Evolutionary conservation across 257 asterid species (phyloP).

Genomic region (Lycium barbarum): DNA sequence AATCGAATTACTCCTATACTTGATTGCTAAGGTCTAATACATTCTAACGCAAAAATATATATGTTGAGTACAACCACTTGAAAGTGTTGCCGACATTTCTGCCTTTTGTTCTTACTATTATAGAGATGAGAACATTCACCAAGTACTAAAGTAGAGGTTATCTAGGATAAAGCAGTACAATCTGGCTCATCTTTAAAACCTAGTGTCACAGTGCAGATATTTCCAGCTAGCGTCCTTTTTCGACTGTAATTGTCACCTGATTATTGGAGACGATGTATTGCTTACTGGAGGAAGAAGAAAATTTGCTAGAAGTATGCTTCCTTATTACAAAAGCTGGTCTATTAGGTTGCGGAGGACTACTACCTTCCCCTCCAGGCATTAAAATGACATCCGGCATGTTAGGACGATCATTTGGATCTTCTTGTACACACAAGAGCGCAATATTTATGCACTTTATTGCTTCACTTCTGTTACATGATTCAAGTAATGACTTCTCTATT

Average conservation of each 20-base stretch:
- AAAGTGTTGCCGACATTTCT: background rate
- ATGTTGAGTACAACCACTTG: background rate
- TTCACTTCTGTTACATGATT: constrained; percentile 23
- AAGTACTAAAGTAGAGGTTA: background rate
- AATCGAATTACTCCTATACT: background rate
- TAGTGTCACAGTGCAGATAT: background rate
- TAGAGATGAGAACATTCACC: background rate
- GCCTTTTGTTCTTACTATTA: background rate
- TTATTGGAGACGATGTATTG: background rate
- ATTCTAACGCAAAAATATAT: background rate
- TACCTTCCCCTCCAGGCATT: constrained; percentile 36
- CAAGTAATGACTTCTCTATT: background rate
- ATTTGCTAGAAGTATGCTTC: background rate
- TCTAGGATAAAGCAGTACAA: background rate
- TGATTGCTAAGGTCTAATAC: background rate
- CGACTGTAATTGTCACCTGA: constrained; percentile 21
- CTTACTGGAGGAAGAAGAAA: background rate
- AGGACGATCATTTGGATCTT: constrained; percentile 40
- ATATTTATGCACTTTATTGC: constrained; percentile 32
- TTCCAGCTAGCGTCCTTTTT: constrained; percentile 23
- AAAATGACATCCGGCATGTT: constrained; percentile 33
- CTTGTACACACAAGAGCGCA: constrained; percentile 42
- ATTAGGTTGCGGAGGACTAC: constrained; percentile 29
- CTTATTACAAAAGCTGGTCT: constrained; percentile 37
- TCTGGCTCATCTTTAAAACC: background rate